A percentile compares a stretch with the other conserved stretches of the same genome.
These are phyloP conservation scores for Fusarium marasasianum DNA, from an alignment of 2,329 filamentous ascomycete species.

Conservation along the genomic window DNA sequence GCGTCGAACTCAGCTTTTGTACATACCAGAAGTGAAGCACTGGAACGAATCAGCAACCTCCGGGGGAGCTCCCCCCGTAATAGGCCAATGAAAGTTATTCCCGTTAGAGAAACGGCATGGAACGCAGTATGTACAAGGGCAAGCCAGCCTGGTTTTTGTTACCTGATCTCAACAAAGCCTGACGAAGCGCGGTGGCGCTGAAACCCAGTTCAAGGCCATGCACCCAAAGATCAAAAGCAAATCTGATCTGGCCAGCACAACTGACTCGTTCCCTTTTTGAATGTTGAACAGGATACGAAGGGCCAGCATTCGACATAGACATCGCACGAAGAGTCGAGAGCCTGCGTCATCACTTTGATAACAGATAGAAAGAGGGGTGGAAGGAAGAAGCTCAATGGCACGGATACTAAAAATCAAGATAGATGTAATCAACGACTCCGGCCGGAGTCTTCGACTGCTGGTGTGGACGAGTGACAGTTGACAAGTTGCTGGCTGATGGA, in stretches of 20 bases:
- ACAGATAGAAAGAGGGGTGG: neutral
- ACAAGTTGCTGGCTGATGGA: neutral
- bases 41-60: neutral
- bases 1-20: neutral
- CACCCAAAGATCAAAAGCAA: neutral
- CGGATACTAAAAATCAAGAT: neutral
- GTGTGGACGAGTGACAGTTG: constrained; percentile 1
- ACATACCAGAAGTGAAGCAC: neutral
- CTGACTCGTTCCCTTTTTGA: constrained; percentile 1
- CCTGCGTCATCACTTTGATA: neutral
- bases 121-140: constrained; percentile 8
- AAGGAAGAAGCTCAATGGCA: neutral
- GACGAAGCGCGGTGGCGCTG: constrained; percentile 19
- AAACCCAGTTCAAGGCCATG: neutral
- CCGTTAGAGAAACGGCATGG: constrained; percentile 12
- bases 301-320: neutral
- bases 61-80: neutral
- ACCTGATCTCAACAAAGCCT: constrained; percentile 11
- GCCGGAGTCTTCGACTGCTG: neutral
- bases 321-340: neutral
- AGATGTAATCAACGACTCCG: neutral
- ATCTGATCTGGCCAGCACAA: neutral
- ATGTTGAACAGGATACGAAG: neutral
- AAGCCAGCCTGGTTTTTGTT: neutral
- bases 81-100: constrained; percentile 2